Base-by-base conservation (phyloP, 1,139 yeast genomes). In the Tardiomyces depauwii region DNA sequence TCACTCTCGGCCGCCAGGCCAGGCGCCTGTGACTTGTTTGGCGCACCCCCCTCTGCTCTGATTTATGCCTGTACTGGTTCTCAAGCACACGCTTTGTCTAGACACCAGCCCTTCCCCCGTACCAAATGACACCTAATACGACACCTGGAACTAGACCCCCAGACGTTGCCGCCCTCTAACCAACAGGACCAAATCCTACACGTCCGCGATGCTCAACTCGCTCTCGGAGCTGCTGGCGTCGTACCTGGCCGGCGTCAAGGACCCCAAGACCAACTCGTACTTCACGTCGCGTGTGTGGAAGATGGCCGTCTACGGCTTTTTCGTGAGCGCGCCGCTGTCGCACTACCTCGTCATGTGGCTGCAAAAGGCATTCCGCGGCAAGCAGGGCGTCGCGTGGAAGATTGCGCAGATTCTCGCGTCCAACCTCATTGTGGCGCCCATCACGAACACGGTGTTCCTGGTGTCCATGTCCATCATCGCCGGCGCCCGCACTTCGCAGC, bases 281-380 rank as follows among this genome's bases (percentile, higher is more conserved):
- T 49, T 64, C 44, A 57, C 68, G 21, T 50, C 63, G 6, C 76
- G 79, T 54, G 74, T 80, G 45, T 67, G 77, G 28, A 71, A 76
- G 50, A 81, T 87, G 86, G 79, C 84, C 7, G 57, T 83, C 6
- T 87, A 82, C 61, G 94, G 95, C 0, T 72, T 79, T 43, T 62
- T 75, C 18, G 71, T 87, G 25, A 74, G 79, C 27, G 84, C 95
- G 0, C 95, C 96, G 5, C 66, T 84, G 41, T 72, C 85, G 21
- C 95, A 87, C 62, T 76, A 61, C 50, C 59, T 67, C 19, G 55
- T 64, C 7, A 51, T 54, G 42, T 54, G 55, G 19, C 56, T 67
- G 36, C 71, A 67, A 52, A 50, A 51, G 14, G 65, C 67, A 13
- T 66, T 66, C 58, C 50, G 54, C 41, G 64, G 65, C 36, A 55